phyloP scores from a whole-genome alignment of 257 asterid genomes.

The Prunella vulgaris region DNA sequence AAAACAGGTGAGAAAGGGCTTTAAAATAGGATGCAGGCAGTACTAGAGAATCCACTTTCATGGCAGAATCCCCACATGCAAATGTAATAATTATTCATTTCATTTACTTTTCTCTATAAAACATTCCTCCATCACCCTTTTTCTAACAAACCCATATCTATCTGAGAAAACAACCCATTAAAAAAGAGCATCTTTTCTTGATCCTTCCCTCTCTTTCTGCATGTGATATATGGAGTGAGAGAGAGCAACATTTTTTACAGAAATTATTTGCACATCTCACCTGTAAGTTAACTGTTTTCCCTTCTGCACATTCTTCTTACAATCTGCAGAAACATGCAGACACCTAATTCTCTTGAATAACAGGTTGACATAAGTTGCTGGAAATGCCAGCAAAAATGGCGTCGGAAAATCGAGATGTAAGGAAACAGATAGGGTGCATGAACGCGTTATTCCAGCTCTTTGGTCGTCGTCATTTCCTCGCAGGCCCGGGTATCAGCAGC shows the following conservation, averaged over 20 bases:
- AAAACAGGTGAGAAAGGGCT: not conserved
- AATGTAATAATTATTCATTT: not conserved
- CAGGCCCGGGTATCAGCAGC: conserved; percentile 35
- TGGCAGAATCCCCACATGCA: not conserved
- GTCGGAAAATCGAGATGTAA: conserved; percentile 38
- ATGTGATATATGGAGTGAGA: not conserved
- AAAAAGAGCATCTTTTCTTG: conserved; percentile 8
- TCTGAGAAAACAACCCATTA: conserved; percentile 11
- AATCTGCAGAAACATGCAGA: not conserved
- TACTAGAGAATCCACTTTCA: not conserved
- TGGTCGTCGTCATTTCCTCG: conserved; percentile 52
- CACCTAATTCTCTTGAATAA: not conserved
- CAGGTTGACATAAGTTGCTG: too few relatives aligned
- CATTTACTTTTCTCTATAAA: not conserved
- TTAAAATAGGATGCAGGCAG: too few relatives aligned
- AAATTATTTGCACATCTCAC: too few relatives aligned
- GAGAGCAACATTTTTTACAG: too few relatives aligned
- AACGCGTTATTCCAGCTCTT: conserved; percentile 65
- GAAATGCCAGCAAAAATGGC: conserved; percentile 25
- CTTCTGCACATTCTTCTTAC: conserved; percentile 10
- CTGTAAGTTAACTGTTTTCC: conserved; percentile 25
- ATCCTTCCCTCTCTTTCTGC: conserved; percentile 16
- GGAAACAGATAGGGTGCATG: conserved; percentile 77
- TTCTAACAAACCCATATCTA: not conserved
- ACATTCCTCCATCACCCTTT: conserved; percentile 25